These are phyloP conservation scores for Cicer judaicum DNA, from an alignment of 306 rosid species.

Conservation along the genomic window DNA sequence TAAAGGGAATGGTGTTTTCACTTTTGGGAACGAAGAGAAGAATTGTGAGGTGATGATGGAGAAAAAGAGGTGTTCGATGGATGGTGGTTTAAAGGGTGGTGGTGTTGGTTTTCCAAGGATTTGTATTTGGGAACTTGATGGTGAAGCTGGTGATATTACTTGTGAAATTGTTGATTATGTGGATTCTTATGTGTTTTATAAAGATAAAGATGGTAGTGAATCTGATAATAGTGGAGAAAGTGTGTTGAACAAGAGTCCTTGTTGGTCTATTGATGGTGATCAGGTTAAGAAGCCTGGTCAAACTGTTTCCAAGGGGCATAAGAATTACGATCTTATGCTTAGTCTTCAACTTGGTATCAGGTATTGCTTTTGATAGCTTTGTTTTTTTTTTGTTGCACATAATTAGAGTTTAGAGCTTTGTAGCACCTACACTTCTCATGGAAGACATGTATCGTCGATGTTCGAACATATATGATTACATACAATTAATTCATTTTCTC, in stretches of 20 bases:
- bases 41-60: not conserved
- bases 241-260: conserved; percentile 44
- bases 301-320: conserved; percentile 55
- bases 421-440: not conserved
- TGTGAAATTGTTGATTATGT: conserved; percentile 63
- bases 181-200: conserved; percentile 56
- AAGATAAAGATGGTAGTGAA: conserved; percentile 52
- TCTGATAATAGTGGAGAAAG: conserved; percentile 41
- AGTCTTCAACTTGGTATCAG: conserved; percentile 63
- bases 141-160: conserved; percentile 69
- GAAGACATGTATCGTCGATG: no score
- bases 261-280: conserved; percentile 48
- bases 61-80: conserved; percentile 52
- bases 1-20: conserved; percentile 51
- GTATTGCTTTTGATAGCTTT: conserved; percentile 37
- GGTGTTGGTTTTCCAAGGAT: conserved; percentile 55
- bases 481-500: no score
- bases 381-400: not conserved
- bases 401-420: not conserved
- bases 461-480: no score
- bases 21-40: conserved; percentile 43
- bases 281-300: conserved; percentile 59
- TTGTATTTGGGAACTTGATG: conserved; percentile 70
- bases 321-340: conserved; percentile 60
- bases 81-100: conserved; percentile 54